Conservation (phyloP, 2,329 filamentous ascomycete genomes). For the Niveomyces coronatus region DNA sequence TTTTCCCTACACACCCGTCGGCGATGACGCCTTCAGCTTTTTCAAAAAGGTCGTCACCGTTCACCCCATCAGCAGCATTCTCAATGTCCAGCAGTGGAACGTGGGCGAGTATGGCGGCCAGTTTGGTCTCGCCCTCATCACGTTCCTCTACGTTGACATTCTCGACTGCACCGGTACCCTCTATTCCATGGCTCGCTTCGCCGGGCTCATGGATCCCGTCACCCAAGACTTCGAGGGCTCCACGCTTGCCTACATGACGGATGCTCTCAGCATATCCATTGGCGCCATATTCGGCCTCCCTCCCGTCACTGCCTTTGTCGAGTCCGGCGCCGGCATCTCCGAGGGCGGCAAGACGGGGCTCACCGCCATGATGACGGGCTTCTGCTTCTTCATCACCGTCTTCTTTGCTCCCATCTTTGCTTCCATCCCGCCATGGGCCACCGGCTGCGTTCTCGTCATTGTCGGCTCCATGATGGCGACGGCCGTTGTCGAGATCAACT, state of each 20-base stretch:
- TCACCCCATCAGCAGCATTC: conserved; percentile 60
- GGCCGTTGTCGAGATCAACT: conserved; percentile 75
- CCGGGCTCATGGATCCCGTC: conserved; percentile 66
- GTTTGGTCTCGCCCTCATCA: conserved; percentile 76
- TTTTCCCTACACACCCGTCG: conserved; percentile 63
- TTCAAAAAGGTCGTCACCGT: conserved; percentile 84
- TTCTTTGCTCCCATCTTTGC: conserved; percentile 90
- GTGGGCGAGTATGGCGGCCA: conserved; percentile 58
- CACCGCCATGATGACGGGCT: conserved; percentile 66
- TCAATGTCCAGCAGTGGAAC: conserved; percentile 66
- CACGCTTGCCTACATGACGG: conserved; percentile 72
- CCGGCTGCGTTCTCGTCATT: conserved; percentile 76
- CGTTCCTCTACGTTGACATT: conserved; percentile 85
- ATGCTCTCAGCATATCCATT: conserved; percentile 69
- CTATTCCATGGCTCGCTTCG: conserved; percentile 83
- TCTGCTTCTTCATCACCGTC: conserved; percentile 78
- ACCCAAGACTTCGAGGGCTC: conserved; percentile 85
- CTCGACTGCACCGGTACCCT: conserved; percentile 78
- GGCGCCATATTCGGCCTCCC: conserved; percentile 68
- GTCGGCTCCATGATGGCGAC: conserved; percentile 83
- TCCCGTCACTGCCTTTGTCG: conserved; percentile 78
- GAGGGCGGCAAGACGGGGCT: conserved; percentile 79
- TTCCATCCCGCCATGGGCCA: conserved; percentile 82
- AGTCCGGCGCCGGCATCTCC: conserved; percentile 82
- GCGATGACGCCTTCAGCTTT: conserved; percentile 67